Base-by-base conservation (phyloP, 306 rosid species). In the Cercis canadensis region DNA sequence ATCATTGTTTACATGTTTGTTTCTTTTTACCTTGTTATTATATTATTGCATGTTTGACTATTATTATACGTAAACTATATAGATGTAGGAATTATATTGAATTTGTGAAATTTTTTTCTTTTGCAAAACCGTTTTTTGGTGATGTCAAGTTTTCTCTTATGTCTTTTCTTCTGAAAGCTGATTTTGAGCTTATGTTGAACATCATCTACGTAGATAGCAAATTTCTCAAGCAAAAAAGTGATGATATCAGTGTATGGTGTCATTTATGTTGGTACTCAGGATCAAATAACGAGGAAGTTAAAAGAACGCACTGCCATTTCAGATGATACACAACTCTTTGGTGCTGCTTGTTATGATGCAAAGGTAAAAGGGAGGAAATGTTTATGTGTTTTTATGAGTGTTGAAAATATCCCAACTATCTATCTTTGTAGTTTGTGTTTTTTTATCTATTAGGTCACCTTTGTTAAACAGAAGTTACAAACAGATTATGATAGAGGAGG, bases 161-260 rank as follows among this genome's bases (percentile, higher is more conserved):
- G 1, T 8, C 43, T 37, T 37, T 16, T 57, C 69, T 13, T 72
- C 41, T 44, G 19, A 52, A 62, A 57, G 46, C 82, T 80, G 29
- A 78, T 66, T 63, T 46, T 75, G 47, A 32, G 75, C 74, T 74
- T 75, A 47, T 84, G 59, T 56, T 77, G 75, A 72, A 63, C 70
- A 40, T 76, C 18, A 0, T 71, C 62, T 50, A 94, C 97, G 98
- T 94, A 69, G 92, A 94, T 79, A 85, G 98, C 70, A 90, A 94
- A 78, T 86, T 94, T 89, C 97, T 94, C 76, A 94, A 94, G 88
- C 97, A 24, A 24, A 80, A 94, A 97, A 19, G 98, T 94, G 90
- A 94, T 94, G 98, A 94, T 97, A 61, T 94, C 98, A 17, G 98
- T 94, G 40, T 94, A 94, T 65, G 97, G 98, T 73, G 98, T 94